Base-by-base conservation (phyloP, 345 rosid species). In the Sisymbrium irio region DNA sequence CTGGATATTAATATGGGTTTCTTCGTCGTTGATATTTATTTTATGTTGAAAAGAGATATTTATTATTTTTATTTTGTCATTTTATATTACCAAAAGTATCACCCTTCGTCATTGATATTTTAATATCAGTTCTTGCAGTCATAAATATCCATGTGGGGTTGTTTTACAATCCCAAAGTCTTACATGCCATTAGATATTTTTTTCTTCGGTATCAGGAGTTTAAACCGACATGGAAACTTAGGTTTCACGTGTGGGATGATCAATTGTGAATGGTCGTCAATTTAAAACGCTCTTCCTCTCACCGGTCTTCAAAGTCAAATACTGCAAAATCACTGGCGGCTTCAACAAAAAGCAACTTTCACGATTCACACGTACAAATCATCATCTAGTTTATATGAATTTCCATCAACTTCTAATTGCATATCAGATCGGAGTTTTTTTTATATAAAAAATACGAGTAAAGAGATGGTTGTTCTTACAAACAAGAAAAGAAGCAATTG, bases 281-380 rank as follows among this genome's bases (percentile, higher is more conserved):
- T 19, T 45, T 18, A n/a, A 64, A 42, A 54, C 46, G 32, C 37
- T 73, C 64, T 63, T 2, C 47, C 15, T 18, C 22, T 18, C 22
- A 33, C 39, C 1, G 9, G 37, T 63, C 46, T 63, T 54, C 40
- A 64, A 47, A 20, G 22, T 54, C 71, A 63, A 40, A 53, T 40
- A 62, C 69, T 72, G 62, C 13, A 40, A n/a, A 51, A 56, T 59
- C 42, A 44, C 6, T 65, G 65, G 59, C 65, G 77, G 77, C 72
- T 73, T 65, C 7, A 56, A 45, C 27, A 17, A 36, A 64, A 55
- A 25, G 40, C 71, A 56, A 45, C 39, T 65, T 56, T 44, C 50
- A 56, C 51, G 40, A 65, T 56, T 58, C 50, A 55, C 44, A 63
- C 27, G 45, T 14, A 50, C 45, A 20, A 12, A 41, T 63, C 50